A percentile compares a stretch with the other conserved stretches of the same genome.
phyloP scores from a whole-genome alignment of 2,329 filamentous ascomycete species.

The Hymenoscyphus occultus region DNA sequence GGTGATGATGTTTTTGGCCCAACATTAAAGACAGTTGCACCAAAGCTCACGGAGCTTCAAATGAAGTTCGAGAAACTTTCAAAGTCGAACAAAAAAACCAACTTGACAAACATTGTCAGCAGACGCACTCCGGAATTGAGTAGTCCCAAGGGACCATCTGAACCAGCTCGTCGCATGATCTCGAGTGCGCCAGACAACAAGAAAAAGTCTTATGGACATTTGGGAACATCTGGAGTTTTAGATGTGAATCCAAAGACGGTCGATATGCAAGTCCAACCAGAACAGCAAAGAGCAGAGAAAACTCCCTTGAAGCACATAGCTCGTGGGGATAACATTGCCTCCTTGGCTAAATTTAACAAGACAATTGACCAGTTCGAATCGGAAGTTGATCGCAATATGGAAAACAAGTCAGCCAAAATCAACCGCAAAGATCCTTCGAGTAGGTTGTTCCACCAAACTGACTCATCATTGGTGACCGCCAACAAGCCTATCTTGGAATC shows the following conservation, averaged over 20 bases:
- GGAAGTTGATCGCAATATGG: neutral
- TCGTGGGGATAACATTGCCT: conserved; percentile 30
- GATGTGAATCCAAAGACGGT: neutral
- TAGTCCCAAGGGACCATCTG: neutral
- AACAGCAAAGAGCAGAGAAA: conserved; percentile 11
- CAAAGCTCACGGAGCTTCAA: neutral
- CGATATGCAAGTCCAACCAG: neutral
- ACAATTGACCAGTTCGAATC: conserved; percentile 17
- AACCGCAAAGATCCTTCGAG: conserved; percentile 12
- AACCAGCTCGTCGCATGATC: neutral
- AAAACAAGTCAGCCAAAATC: too few relatives aligned
- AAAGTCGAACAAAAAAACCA: neutral
- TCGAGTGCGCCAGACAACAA: neutral
- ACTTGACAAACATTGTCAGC: neutral
- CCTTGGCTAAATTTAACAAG: conserved; percentile 27
- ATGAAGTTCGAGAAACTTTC: neutral
- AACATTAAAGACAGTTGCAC: neutral
- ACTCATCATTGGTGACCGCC: conserved; percentile 23
- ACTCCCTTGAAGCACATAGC: conserved; percentile 29
- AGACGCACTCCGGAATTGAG: neutral
- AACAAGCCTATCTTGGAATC: conserved; percentile 21
- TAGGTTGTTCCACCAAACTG: conserved; percentile 25
- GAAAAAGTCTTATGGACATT: neutral
- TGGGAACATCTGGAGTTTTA: neutral
- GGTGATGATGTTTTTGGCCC: neutral